Evolutionary conservation across 345 rosid genomes (phyloP).

Genomic region (Lepidium africanum): DNA sequence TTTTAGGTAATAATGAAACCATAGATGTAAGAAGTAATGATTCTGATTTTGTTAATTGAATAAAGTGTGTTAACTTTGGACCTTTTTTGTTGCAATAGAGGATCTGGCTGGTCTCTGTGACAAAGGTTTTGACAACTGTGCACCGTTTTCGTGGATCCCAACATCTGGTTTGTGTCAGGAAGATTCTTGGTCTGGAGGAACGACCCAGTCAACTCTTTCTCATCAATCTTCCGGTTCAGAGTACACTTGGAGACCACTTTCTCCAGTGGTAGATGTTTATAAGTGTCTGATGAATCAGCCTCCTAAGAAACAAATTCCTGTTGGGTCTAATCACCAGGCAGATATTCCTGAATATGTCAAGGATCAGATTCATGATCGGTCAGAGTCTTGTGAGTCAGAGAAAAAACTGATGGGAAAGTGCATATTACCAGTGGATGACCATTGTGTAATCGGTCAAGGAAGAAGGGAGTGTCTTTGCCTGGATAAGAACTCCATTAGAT

Average conservation of each 20-base stretch:
- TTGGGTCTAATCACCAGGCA: constrained; percentile 75
- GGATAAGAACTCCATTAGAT: constrained; percentile 49
- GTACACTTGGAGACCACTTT: constrained; percentile 24
- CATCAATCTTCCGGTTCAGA: constrained; percentile 29
- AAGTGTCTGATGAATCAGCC: constrained; percentile 26
- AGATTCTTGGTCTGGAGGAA: constrained; percentile 10
- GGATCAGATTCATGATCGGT: constrained; percentile 6
- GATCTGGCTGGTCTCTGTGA: constrained; percentile 9
- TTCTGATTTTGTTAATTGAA: too few relatives aligned
- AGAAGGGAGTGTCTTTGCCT: constrained; percentile 48
- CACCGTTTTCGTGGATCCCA: neutral
- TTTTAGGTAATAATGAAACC: constrained; percentile 24
- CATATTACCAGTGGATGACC: constrained; percentile 51
- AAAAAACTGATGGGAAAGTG: constrained; percentile 47
- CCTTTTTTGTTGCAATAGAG: constrained; percentile 19
- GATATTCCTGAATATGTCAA: constrained; percentile 36
- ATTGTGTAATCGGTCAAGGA: constrained; percentile 33
- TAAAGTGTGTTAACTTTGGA: neutral
- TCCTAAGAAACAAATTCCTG: constrained; percentile 34
- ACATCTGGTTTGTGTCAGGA: constrained; percentile 23
- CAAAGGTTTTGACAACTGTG: constrained; percentile 25
- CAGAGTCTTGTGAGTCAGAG: constrained; percentile 21
- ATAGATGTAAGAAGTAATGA: neutral
- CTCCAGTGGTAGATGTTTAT: constrained; percentile 23
- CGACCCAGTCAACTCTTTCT: constrained; percentile 26